phyloP scores from a whole-genome alignment of 495 filamentous ascomycete genomes.

The Aspergillus kassunensis region DNA sequence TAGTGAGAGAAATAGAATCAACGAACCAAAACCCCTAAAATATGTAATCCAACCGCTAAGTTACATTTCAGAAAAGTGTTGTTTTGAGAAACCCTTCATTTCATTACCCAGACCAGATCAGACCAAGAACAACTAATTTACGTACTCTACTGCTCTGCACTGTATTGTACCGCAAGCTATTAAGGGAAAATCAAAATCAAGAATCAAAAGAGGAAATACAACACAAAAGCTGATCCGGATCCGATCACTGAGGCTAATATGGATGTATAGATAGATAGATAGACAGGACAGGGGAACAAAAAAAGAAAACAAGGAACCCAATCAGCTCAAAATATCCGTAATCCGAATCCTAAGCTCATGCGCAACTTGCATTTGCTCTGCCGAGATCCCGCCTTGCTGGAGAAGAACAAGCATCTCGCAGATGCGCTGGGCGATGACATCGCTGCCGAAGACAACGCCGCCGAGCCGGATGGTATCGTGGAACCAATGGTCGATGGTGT shows the following conservation, averaged over 20 bases:
- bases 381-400: slow-evolving; percentile 36
- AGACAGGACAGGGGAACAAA: too few species aligned
- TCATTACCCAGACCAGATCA: neutral
- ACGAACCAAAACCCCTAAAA: too few species aligned
- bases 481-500: slow-evolving; percentile 61
- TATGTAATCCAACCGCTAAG: too few species aligned
- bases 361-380: slow-evolving; percentile 28
- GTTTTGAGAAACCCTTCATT: neutral
- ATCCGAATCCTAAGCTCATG: slow-evolving; percentile 43
- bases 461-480: slow-evolving; percentile 53
- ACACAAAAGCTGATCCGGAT: too few species aligned
- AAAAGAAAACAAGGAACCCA: neutral
- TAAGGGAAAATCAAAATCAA: too few species aligned
- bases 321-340: slow-evolving; percentile 35
- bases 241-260: too few species aligned
- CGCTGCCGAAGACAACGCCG: slow-evolving; percentile 51
- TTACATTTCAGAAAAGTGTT: too few species aligned
- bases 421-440: slow-evolving; percentile 44
- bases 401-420: slow-evolving; percentile 44
- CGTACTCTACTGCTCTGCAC: neutral
- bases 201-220: too few species aligned
- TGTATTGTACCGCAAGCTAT: too few species aligned
- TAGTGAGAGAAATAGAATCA: too few species aligned
- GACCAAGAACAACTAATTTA: slow-evolving; percentile 7
- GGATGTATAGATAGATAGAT: too few species aligned